These are phyloP conservation scores for Cladosporium sp. DNA, from an alignment of 2,329 filamentous ascomycete species.

Conservation along the genomic window DNA sequence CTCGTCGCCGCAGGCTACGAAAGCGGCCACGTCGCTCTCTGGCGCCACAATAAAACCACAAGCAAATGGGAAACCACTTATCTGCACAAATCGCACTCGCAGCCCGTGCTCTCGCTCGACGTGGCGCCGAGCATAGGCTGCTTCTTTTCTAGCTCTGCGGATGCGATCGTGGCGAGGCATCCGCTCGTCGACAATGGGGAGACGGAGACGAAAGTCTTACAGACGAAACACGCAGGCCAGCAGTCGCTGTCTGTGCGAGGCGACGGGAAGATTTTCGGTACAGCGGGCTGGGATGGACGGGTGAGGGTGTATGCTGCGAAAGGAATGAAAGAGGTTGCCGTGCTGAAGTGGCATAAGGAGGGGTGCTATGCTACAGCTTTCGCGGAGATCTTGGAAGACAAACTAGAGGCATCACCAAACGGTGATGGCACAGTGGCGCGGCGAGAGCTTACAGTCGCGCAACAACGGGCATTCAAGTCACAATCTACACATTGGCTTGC, in stretches of 20 bases:
- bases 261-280: slow-evolving; percentile 82
- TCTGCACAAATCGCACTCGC: slow-evolving; percentile 67
- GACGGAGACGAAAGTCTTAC: slow-evolving; percentile 41
- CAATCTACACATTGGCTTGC: slow-evolving; percentile 83
- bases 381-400: slow-evolving; percentile 46
- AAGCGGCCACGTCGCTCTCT: slow-evolving; percentile 70
- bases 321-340: slow-evolving; percentile 82
- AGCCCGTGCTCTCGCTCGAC: slow-evolving; percentile 73
- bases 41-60: slow-evolving; percentile 46
- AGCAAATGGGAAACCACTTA: slow-evolving; percentile 62
- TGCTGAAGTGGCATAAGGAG: slow-evolving; percentile 90
- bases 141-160: slow-evolving; percentile 81
- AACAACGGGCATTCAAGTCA: slow-evolving; percentile 54
- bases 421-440: not conserved
- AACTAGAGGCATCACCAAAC: not conserved
- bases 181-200: slow-evolving; percentile 48
- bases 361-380: slow-evolving; percentile 84
- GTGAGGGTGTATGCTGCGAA: slow-evolving; percentile 76
- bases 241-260: slow-evolving; percentile 76
- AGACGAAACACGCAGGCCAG: slow-evolving; percentile 89
- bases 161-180: slow-evolving; percentile 77
- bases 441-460: slow-evolving; percentile 33
- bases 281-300: slow-evolving; percentile 87
- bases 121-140: slow-evolving; percentile 47
- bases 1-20: slow-evolving; percentile 80